Evolutionary conservation across 352 stramenopile species (phyloP), one percentile per base, ranked within the genome.

Genomic region (Pythium phragmiticola): DNA sequence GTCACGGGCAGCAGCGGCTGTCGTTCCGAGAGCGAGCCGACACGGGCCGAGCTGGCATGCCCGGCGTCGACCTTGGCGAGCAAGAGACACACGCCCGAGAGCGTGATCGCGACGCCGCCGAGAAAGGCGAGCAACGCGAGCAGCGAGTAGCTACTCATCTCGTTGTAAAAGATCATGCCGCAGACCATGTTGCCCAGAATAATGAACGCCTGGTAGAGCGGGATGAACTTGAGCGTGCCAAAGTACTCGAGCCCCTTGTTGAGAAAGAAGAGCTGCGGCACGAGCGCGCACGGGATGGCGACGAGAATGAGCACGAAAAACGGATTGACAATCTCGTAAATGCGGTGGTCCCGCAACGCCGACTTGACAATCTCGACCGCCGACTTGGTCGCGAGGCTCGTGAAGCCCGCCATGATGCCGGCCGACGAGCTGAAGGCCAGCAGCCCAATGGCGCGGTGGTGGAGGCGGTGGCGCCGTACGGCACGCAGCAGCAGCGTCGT

Each of bases 171-270:
- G 56, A 92, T 72, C 72, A 89, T 82, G 16, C 83, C 83, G 51
- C 83, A 90, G 33, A 77, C 62, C 75, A 84, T 82, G 61, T 92
- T 92, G 53, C 82, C 82, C 0, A 90, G 69, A 64, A 92, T 92
- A 61, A 92, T 90, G 71, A 92, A 92, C 17, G 82, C 82, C 58
- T 92, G 82, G 68, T 92, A 92, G 33, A 92, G 60, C 63, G 82
- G 82, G 60, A 92, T 88, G 57, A 90, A 92, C 64, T 90, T 87
- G 56, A 92, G 77, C 46, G 82, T 92, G 16, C 82, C 82, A 46
- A 90, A 90, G 62, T 80, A 84, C 69, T 88, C 82, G 53, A 92
- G 76, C 0, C 83, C 83, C 33, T 88, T 87, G 73, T 92, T 92
- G 9, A 92, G 65, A 59, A 92, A 88, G 61, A 87, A 92, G 7